Evolutionary conservation across 2,329 filamentous ascomycete genomes (phyloP).

Genomic region (Calonectria pseudoturangicola): DNA sequence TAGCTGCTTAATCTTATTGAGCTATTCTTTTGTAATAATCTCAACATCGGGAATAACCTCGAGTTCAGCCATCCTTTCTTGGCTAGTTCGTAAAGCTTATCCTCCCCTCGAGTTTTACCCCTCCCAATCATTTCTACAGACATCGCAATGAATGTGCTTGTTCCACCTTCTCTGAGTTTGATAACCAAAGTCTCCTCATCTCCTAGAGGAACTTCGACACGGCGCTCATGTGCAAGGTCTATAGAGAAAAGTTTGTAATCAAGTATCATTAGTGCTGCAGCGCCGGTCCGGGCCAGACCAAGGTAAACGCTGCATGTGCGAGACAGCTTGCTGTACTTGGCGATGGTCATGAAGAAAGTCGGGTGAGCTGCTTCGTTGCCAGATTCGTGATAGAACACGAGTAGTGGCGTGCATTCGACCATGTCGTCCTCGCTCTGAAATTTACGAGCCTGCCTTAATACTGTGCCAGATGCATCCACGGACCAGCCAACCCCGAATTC

Average conservation of each 20-base stretch:
- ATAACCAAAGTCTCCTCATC: background rate
- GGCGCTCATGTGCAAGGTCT: background rate
- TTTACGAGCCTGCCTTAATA: background rate
- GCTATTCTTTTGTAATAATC: background rate
- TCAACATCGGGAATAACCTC: background rate
- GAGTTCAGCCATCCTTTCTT: background rate
- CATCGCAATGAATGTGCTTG: background rate
- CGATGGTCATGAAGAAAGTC: background rate
- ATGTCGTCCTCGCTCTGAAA: background rate
- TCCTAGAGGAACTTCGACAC: slow-evolving; percentile 3
- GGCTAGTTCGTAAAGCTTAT: background rate
- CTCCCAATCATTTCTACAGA: background rate
- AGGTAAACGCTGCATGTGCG: background rate
- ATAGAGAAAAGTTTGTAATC: slow-evolving; percentile 8
- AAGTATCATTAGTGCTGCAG: background rate
- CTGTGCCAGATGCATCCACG: background rate
- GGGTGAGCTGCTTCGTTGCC: background rate
- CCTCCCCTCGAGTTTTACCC: too few species aligned
- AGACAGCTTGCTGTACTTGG: background rate
- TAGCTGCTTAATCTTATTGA: background rate
- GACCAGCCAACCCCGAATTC: background rate
- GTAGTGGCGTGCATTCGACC: background rate
- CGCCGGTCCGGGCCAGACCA: background rate
- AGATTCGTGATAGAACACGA: background rate
- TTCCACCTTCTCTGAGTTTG: background rate